These are phyloP conservation scores for Passiflora organensis DNA, from an alignment of 345 rosid genomes.

Conservation along the genomic window DNA sequence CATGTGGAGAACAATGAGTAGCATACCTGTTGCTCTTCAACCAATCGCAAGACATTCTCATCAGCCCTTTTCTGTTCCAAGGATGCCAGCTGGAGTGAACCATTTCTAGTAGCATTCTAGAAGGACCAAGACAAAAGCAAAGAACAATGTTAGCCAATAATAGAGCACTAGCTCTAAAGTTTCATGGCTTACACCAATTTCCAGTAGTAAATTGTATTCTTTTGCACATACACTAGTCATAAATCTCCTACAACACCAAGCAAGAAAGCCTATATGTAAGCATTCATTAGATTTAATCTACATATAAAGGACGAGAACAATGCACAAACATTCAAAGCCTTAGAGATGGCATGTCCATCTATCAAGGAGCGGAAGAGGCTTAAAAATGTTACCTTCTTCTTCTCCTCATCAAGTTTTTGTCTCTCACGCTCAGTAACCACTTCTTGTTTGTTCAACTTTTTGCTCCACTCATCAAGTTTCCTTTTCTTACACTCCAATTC, in stretches of 20 bases:
- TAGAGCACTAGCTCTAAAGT: background rate
- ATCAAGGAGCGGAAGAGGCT: too few species aligned
- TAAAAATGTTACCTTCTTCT: conserved; percentile 57
- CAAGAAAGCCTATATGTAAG: too few species aligned
- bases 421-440: conserved; percentile 74
- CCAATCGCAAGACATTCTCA: conserved; percentile 60
- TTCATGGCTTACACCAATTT: background rate
- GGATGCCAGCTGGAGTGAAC: conserved; percentile 72
- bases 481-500: conserved; percentile 60
- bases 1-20: background rate
- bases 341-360: background rate
- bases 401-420: conserved; percentile 84
- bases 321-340: background rate
- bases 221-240: background rate
- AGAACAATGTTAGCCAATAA: background rate
- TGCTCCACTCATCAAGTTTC: conserved; percentile 51
- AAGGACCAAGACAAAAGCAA: conserved; percentile 10
- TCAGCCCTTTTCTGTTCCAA: conserved; percentile 71
- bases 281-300: too few species aligned
- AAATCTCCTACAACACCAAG: too few species aligned
- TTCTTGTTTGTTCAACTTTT: conserved; percentile 69
- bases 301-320: too few species aligned
- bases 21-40: conserved; percentile 76
- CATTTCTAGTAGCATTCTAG: conserved; percentile 53
- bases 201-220: background rate